Evolutionary conservation across 2,329 filamentous ascomycete species (phyloP), one percentile per base, ranked within the genome.

Genomic region (Aspergillus luchuensis): DNA sequence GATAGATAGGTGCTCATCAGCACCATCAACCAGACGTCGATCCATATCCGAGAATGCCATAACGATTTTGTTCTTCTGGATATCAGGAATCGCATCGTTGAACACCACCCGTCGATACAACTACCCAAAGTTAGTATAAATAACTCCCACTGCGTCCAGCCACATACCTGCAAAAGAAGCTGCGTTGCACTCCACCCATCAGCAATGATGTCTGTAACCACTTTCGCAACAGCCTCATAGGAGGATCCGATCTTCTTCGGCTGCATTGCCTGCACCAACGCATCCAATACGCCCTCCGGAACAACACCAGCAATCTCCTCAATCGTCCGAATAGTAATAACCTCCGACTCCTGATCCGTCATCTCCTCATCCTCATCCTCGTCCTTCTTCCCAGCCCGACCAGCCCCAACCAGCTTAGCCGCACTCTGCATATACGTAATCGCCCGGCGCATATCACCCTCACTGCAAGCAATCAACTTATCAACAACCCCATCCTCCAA

Each of bases 221-320:
- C 88, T 66, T 87, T 87, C 0, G 92, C 87, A 15, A 99, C 86
- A 11, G 85, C 83, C 61, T 87, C 84, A 71, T 96, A 99, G 0
- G 87, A 82, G 13, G 85, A 82, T 1, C 84, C 84, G 39, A 83
- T 82, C 23, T 84, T 84, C 65, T 81, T 85, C 4, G 92, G 91
- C 67, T 91, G 89, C 80, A 98, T 90, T 17, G 92, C 90, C 61
- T 86, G 79, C 11, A 91, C 81, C 15, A 99, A 82, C 8, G 76
- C 78, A 58, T 90, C 84, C 53, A 99, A 87, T 1, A 92, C 91
- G 10, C 75, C 69, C 13, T 88, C 84, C 0, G 96, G 95, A 67
- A 99, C 93, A 2, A 98, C 92, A 58, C 96, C 95, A 0, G 95
- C 94, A 73, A 99, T 99, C 70, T 99, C 95, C 73, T 98, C 91